Evolutionary conservation across 164 flowering plant genomes (phyloP).

Genomic region (Umbilicus rupestris): DNA sequence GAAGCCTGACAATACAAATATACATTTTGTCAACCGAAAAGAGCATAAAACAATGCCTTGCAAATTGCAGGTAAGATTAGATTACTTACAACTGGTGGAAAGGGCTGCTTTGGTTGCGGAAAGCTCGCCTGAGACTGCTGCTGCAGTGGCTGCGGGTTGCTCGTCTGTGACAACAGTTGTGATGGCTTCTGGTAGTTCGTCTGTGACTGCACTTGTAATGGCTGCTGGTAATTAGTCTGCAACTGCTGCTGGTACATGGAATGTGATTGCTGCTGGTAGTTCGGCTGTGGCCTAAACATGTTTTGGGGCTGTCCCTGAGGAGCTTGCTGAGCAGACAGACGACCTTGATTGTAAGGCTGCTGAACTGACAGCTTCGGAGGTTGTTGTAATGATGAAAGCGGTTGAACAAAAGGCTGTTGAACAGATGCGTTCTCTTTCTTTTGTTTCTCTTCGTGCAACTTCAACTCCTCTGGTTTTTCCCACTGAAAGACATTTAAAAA

Average conservation of each 20-base stretch:
- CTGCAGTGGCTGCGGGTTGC: conserved; percentile 34
- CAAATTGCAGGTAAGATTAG: neutral
- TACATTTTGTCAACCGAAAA: conserved; percentile 1
- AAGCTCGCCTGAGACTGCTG: conserved; percentile 24
- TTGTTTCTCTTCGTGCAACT: conserved; percentile 40
- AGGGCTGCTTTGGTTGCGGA: conserved; percentile 28
- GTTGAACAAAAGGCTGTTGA: conserved; percentile 43
- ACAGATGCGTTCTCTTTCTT: conserved; percentile 35
- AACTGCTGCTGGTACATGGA: conserved; percentile 24
- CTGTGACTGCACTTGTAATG: conserved; percentile 22
- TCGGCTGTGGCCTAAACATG: conserved; percentile 28
- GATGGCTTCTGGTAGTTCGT: conserved; percentile 31
- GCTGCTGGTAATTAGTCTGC: conserved; percentile 25
- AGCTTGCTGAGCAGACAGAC: no score
- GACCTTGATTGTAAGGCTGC: neutral
- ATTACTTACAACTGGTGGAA: conserved; percentile 40
- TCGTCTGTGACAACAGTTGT: conserved; percentile 21
- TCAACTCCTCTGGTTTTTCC: conserved; percentile 94
- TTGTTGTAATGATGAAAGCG: conserved; percentile 35
- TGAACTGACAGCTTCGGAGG: conserved; percentile 15
- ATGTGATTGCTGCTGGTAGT: conserved; percentile 19
- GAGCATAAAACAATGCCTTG: neutral
- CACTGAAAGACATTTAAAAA: conserved; percentile 42
- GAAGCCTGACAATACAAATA: conserved; percentile 35
- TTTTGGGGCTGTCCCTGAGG: conserved; percentile 19